Conservation (phyloP, 2,329 filamentous ascomycete species). For the Aspergillus pseudoterreus region DNA sequence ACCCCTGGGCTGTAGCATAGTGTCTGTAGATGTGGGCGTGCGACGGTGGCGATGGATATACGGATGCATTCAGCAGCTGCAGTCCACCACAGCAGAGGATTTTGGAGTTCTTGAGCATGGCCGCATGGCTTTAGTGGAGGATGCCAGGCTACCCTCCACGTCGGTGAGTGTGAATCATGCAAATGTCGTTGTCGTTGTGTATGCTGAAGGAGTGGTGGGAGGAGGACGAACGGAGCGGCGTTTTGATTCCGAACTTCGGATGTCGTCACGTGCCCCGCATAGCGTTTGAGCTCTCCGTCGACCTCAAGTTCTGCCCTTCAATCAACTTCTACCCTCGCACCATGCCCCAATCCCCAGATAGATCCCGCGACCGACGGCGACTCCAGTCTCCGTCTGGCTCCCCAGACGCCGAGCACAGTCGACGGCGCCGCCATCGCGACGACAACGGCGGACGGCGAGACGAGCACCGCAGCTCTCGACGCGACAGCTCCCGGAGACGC, state of each 20-base stretch:
- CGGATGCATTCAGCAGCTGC: conserved; percentile 29
- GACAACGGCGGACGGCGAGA: conserved; percentile 22
- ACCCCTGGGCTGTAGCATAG: conserved; percentile 32
- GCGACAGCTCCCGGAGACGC: conserved; percentile 19
- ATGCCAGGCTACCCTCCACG: conserved; percentile 13
- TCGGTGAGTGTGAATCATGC: neutral
- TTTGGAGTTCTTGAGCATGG: conserved; percentile 47
- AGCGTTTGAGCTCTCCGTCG: neutral
- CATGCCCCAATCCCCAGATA: conserved; percentile 26
- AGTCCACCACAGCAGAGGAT: conserved; percentile 37
- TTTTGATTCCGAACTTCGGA: neutral
- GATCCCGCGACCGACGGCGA: conserved; percentile 17
- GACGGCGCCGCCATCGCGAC: conserved; percentile 19
- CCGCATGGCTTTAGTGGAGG: conserved; percentile 30
- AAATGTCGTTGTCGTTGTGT: neutral
- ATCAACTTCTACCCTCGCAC: neutral
- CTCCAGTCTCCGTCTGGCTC: conserved; percentile 20
- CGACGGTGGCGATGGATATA: conserved; percentile 19
- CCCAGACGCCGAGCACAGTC: conserved; percentile 17
- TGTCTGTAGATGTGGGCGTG: conserved; percentile 22
- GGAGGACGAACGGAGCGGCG: neutral
- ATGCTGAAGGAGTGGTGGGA: neutral
- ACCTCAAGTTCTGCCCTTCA: neutral
- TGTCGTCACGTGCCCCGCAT: conserved; percentile 4
- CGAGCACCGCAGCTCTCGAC: conserved; percentile 24